Conservation (phyloP, 208 protist genomes). For the Spongospora subterranea region DNA sequence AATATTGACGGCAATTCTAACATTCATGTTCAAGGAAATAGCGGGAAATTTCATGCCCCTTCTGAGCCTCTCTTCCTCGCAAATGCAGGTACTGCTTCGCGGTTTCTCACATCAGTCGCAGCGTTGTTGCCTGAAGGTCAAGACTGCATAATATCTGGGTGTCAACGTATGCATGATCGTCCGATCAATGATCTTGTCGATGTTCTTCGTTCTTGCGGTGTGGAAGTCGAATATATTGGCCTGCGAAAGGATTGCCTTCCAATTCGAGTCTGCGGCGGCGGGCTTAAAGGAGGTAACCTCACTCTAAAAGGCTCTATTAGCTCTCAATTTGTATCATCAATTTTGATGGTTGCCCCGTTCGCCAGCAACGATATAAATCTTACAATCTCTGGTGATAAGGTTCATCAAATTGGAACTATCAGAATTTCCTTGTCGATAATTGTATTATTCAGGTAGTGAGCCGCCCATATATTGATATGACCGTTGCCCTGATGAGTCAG, state of each 20-base stretch:
- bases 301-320: conserved; percentile 71
- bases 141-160: conserved; percentile 69
- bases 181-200: conserved; percentile 75
- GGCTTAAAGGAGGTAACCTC: conserved; percentile 74
- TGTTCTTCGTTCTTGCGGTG: conserved; percentile 69
- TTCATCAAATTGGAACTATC: too few relatives aligned
- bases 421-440: too few relatives aligned
- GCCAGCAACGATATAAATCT: conserved; percentile 70
- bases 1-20: conserved; percentile 56
- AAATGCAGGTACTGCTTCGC: conserved; percentile 78
- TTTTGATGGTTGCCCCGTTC: conserved; percentile 78
- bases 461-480: conserved; percentile 82
- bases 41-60: not conserved
- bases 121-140: conserved; percentile 64
- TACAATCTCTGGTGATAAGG: conserved; percentile 58
- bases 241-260: not conserved
- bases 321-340: conserved; percentile 77
- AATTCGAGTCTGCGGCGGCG: conserved; percentile 60
- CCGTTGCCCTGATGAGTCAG: conserved; percentile 72
- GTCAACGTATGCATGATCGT: conserved; percentile 74
- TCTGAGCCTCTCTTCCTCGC: conserved; percentile 73
- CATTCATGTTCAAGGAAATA: not conserved
- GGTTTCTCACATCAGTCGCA: conserved; percentile 77
- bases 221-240: conserved; percentile 62
- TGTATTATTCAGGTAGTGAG: conserved; percentile 66